These are phyloP conservation scores for Acorus gramineus DNA, from an alignment of 106 monocot species.

Conservation along the genomic window DNA sequence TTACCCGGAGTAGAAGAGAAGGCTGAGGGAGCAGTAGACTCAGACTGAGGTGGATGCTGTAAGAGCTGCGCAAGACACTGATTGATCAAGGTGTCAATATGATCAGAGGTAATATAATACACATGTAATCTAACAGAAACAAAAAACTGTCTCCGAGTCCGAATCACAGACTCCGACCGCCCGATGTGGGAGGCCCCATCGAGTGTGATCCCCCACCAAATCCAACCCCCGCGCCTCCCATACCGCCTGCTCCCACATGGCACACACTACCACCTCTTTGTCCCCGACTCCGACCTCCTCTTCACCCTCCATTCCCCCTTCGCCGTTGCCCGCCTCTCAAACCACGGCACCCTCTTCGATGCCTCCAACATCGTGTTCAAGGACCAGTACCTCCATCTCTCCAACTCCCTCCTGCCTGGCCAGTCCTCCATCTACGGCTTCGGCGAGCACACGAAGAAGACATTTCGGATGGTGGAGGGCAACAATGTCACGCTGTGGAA, in stretches of 20 bases:
- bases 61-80: no score
- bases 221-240: not conserved
- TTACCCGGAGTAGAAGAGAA: no score
- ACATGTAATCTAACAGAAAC: no score
- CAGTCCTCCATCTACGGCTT: no score
- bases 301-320: constrained; percentile 6
- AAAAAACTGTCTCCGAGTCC: not conserved
- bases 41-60: no score
- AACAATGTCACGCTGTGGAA: no score
- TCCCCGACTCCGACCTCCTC: constrained; percentile 8
- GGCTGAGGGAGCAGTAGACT: no score
- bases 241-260: not conserved
- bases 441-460: no score
- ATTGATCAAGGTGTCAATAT: no score
- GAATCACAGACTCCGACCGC: constrained; percentile 3
- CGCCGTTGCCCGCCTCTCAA: not conserved
- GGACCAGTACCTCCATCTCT: not conserved
- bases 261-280: not conserved
- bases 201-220: not conserved
- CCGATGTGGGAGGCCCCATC: constrained; percentile 6
- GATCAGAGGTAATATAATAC: no score
- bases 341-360: constrained; percentile 5
- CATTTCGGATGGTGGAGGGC: no score
- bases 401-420: not conserved
- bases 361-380: not conserved